Evolutionary conservation across 2,329 filamentous ascomycete species (phyloP).

Genomic region (Apiospora kogelbergensis): DNA sequence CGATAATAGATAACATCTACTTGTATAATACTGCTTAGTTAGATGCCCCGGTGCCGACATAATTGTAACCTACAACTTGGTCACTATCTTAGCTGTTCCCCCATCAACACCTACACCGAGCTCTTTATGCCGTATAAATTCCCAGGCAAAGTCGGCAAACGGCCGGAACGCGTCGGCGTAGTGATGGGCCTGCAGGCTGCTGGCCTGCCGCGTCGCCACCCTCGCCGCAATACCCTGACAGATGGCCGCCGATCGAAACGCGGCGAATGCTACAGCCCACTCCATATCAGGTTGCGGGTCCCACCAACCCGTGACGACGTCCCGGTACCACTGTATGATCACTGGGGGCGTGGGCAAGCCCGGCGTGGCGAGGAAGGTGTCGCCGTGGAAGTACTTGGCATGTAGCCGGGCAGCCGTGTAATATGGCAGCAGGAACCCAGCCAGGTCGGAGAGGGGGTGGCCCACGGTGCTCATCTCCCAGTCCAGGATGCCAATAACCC

Average conservation of each 20-base stretch:
- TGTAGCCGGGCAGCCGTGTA: conserved; percentile 33
- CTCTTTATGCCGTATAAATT: conserved; percentile 60
- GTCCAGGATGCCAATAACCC: conserved; percentile 84
- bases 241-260: conserved; percentile 62
- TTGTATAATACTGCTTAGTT: too few species aligned
- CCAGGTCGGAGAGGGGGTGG: conserved; percentile 89
- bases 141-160: conserved; percentile 79
- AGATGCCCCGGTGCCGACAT: too few species aligned
- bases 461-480: conserved; percentile 99
- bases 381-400: conserved; percentile 14
- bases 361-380: conserved; percentile 62
- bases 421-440: conserved; percentile 68
- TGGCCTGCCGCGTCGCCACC: conserved; percentile 82
- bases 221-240: conserved; percentile 90
- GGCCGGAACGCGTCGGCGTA: conserved; percentile 70
- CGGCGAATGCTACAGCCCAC: conserved; percentile 63
- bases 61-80: background rate
- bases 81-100: conserved; percentile 27
- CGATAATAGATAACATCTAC: background rate
- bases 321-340: conserved; percentile 64
- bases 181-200: conserved; percentile 74
- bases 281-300: conserved; percentile 55
- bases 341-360: conserved; percentile 53
- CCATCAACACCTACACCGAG: conserved; percentile 62
- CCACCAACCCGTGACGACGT: conserved; percentile 66